phyloP scores from a whole-genome alignment of 2,329 filamentous ascomycete species.

The Aspergillus jensenii region DNA sequence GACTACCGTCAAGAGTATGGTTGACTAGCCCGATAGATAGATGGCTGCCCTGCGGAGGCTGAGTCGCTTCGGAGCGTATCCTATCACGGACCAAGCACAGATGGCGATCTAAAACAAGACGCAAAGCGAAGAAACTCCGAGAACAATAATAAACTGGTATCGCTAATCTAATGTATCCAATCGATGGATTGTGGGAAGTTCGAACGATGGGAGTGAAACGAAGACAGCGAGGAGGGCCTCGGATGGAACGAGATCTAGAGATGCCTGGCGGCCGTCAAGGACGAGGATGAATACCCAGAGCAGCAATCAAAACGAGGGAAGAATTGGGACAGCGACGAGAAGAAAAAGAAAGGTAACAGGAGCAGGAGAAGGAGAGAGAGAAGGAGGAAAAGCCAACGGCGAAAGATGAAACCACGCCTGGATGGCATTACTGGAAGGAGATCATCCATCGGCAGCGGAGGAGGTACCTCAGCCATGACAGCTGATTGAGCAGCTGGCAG shows the following conservation, averaged over 20 bases:
- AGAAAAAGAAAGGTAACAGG: conserved; percentile 12
- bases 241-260: conserved; percentile 6
- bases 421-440: conserved; percentile 20
- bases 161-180: background rate
- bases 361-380: background rate
- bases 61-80: conserved; percentile 10
- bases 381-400: conserved; percentile 9
- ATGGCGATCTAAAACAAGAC: background rate
- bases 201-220: background rate
- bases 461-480: conserved; percentile 17
- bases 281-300: background rate
- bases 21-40: background rate
- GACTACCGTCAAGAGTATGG: conserved; percentile 5
- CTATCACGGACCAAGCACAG: conserved; percentile 5
- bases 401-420: conserved; percentile 22
- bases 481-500: conserved; percentile 20
- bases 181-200: background rate
- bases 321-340: conserved; percentile 6
- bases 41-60: conserved; percentile 8
- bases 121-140: background rate
- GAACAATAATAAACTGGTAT: background rate
- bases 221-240: background rate
- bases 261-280: background rate
- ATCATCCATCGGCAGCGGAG: conserved; percentile 18
- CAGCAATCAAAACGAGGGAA: background rate